Evolutionary conservation across 352 stramenopile species (phyloP), one percentile per base, ranked within the genome.

Genomic region (Pythium pyrilobum): DNA sequence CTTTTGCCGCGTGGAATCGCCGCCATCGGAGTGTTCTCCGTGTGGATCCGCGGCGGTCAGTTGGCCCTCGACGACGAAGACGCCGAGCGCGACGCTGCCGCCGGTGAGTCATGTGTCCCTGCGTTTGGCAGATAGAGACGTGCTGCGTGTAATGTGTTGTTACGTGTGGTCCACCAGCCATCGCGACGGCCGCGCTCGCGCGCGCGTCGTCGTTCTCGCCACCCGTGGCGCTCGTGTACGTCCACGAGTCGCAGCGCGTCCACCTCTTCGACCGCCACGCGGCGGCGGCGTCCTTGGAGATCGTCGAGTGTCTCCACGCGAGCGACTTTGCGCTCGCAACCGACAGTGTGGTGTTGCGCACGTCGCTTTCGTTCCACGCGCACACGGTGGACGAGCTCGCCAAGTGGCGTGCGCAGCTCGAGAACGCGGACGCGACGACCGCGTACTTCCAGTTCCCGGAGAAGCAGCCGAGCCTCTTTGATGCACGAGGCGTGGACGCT

Each of bases 251-350:
- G 8, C 29, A 63, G 41, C 51, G 55, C 6, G 13, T 50, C 16
- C 56, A 60, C 12, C 18, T 58, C 5, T 70, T 72, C 38, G 39
- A 52, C 31, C 23, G 5, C 1, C 13, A 15, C 13, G 34, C 32
- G 3, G 11, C 38, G 23, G 21, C 44, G 18, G 13, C 59, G 16
- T 5, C 74, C 18, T 41, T 86, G 16, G 29, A 71, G 32, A 51
- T 74, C 1, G 33, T 85, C 36, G 49, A 71, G 7, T 67, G 62
- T 68, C 54, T 80, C 18, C 75, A 84, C 49, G 75, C 75, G 32
- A 64, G 63, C 16, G 67, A 86, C 43, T 85, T 84, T 50, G 56
- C 77, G 31, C 50, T 33, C 2, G 59, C 52, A 2, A 59, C 72
- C 20, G 62, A 64, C 5, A 66, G 59, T 27, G 48, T 64, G 39